Evolutionary conservation across 306 rosid species (phyloP).

Genomic region (Lagenaria siceraria): DNA sequence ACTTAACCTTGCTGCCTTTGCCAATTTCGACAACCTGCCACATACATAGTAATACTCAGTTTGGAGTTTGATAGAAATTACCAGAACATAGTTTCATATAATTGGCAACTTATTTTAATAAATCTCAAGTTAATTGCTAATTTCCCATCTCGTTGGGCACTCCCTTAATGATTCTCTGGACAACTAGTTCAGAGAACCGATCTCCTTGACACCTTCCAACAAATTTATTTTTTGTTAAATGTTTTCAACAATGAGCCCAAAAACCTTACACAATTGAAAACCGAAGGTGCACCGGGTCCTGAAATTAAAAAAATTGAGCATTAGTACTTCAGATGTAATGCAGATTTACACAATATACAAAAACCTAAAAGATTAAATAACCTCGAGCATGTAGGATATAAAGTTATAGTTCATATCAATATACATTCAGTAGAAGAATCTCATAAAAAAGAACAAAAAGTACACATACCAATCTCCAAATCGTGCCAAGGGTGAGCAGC

Average conservation of each 20-base stretch:
- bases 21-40: conserved; percentile 84
- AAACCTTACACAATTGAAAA: conserved; percentile 82
- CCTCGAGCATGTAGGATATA: not conserved
- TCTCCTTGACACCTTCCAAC: not conserved
- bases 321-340: not conserved
- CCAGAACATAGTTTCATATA: not conserved
- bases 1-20: conserved; percentile 93
- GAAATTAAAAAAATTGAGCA: conserved; percentile 16
- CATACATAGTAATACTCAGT: not conserved
- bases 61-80: not conserved
- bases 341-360: not conserved
- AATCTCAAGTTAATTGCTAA: not conserved
- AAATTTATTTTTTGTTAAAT: not conserved
- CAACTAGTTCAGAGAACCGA: not conserved
- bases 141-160: not conserved
- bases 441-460: not conserved
- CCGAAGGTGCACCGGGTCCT: conserved; percentile 93
- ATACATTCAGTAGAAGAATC: not conserved
- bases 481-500: conserved; percentile 99
- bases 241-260: not conserved
- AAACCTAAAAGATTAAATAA: not conserved
- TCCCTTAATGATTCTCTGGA: not conserved
- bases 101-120: not conserved
- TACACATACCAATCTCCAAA: conserved; percentile 63
- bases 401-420: not conserved